Base-by-base conservation (phyloP, 805 yeast genomes). In the Starmera caribaea region DNA sequence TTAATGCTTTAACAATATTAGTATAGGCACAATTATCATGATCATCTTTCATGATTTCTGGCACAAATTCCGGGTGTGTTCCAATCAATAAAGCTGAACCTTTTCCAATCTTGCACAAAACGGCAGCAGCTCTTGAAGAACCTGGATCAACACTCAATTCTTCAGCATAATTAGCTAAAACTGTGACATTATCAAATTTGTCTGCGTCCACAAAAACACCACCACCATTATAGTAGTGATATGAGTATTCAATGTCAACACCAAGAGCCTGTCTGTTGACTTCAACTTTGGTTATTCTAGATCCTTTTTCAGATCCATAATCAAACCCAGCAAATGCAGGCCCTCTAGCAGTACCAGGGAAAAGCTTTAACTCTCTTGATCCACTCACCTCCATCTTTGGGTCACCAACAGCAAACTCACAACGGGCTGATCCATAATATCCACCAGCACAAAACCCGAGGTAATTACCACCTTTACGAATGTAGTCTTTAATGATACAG, bases 361-460 rank as follows among this genome's bases (percentile, higher is more conserved):
- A 92, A 44, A 92, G 79, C 30, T 62, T 70, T 50, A 92, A 66
- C 48, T 92, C 97, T 47, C 98, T 69, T 1, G 81, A 58, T 0
- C 99, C 98, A 36, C 80, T 68, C 3, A 92, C 96, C 54, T 86
- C 96, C 71, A 86, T 65, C 1, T 42, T 43, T 1, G 76, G 72
- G 48, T 76, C 65, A 2, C 92, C 94, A 27, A 73, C 79, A 49
- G 86, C 96, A 57, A 92, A 92, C 54, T 90, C 97, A 47, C 84
- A 79, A 32, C 80, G 60, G 0, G 71, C 59, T 11, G 89, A 71
- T 1, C 80, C 90, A 54, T 76, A 92, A 61, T 92, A 92, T 0
- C 84, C 97, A 34, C 99, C 99, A 9, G 99, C 92, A 62, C 99
- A 92, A 46, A 92, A 76, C 0, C 98, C 98, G 16, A 90, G 58